A percentile compares a stretch with the other conserved stretches of the same genome.
These are phyloP conservation scores for Calonectria honghensis DNA, from an alignment of 2,329 filamentous ascomycete genomes.

Conservation along the genomic window DNA sequence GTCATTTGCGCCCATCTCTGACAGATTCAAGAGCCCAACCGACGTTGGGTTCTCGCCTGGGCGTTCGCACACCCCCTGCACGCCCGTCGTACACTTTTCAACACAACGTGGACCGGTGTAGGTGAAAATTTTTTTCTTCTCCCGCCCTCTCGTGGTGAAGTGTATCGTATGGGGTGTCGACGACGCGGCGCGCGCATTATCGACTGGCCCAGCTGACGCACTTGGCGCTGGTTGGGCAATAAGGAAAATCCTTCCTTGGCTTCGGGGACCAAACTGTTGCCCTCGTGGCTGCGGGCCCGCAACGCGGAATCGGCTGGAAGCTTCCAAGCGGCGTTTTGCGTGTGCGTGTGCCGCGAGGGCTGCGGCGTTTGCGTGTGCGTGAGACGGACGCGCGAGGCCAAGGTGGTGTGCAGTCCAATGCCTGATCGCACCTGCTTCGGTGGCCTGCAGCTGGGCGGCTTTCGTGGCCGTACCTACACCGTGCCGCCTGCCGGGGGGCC, in stretches of 20 bases:
- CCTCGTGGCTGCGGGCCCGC: background rate
- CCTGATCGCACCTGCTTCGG: background rate
- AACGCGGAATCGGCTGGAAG: background rate
- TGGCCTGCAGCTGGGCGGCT: background rate
- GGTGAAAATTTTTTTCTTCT: slow-evolving; percentile 1
- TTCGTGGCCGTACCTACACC: background rate
- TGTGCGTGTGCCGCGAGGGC: background rate
- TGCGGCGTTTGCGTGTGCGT: no score
- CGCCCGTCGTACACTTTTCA: background rate
- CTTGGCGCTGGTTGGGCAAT: slow-evolving; percentile 1
- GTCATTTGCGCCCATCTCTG: background rate
- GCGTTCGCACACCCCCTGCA: background rate
- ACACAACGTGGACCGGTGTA: background rate
- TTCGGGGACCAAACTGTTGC: background rate
- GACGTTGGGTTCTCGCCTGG: background rate
- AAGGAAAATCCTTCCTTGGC: background rate
- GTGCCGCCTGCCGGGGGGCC: background rate
- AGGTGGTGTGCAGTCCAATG: background rate
- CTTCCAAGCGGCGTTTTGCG: background rate
- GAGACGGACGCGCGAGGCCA: background rate
- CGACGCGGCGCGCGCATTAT: background rate
- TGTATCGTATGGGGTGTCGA: background rate
- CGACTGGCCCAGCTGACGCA: slow-evolving; percentile 2
- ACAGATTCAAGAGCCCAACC: slow-evolving; percentile 10
- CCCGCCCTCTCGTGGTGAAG: background rate